These are phyloP conservation scores for Furcasterigmium sp. DNA, from an alignment of 2,329 filamentous ascomycete species.

Conservation along the genomic window DNA sequence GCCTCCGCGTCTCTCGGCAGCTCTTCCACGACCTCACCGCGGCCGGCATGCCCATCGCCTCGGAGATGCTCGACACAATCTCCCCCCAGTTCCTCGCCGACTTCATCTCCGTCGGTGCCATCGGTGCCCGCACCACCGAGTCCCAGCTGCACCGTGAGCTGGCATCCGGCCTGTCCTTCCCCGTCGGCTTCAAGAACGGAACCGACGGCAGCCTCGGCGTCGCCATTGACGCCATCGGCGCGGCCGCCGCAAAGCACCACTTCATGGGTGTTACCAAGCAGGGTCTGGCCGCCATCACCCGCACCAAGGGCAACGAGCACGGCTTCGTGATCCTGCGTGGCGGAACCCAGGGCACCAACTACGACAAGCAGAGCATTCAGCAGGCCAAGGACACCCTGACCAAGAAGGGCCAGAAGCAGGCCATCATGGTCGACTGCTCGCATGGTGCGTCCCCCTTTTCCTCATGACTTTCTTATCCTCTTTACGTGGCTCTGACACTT, in stretches of 20 bases:
- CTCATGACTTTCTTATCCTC: too few relatives aligned
- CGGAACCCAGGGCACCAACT: constrained; percentile 90
- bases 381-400: constrained; percentile 70
- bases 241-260: constrained; percentile 80
- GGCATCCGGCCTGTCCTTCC: constrained; percentile 91
- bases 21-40: constrained; percentile 87
- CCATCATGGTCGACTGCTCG: constrained; percentile 98
- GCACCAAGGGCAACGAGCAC: constrained; percentile 90
- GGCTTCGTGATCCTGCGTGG: constrained; percentile 95
- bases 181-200: constrained; percentile 98
- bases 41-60: constrained; percentile 88
- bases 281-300: constrained; percentile 88
- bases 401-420: constrained; percentile 79
- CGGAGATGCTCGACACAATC: constrained; percentile 98
- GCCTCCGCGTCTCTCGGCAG: constrained; percentile 83
- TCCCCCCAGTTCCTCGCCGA: constrained; percentile 97
- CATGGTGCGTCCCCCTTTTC: constrained; percentile 58
- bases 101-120: constrained; percentile 89
- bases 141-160: constrained; percentile 95
- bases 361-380: constrained; percentile 78
- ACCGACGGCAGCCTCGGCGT: constrained; percentile 89
- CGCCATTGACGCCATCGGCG: constrained; percentile 92
- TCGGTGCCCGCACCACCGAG: constrained; percentile 94
- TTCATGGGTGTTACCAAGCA: constrained; percentile 99
- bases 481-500: constrained; percentile 1